phyloP scores from a whole-genome alignment of 768 basidiomycete genomes.

The Trichaptum fuscoviolaceum region DNA sequence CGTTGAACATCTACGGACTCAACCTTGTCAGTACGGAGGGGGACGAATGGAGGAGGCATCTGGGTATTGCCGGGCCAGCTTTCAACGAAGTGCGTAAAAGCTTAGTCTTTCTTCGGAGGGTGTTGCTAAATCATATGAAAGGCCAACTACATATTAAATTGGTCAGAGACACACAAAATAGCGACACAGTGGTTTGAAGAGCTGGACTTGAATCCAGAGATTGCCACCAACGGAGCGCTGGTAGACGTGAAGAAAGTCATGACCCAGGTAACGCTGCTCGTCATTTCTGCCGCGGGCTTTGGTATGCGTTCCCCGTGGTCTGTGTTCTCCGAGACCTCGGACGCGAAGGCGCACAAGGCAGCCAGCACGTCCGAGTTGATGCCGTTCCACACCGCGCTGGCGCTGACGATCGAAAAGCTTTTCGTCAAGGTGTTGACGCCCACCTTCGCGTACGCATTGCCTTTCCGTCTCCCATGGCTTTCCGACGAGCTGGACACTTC shows the following conservation, averaged over 20 bases:
- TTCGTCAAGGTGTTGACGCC: conserved; percentile 29
- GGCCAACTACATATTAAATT: conserved; percentile 45
- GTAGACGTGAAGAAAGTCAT: conserved; percentile 21
- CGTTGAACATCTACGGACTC: conserved; percentile 40
- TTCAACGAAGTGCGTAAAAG: conserved; percentile 38
- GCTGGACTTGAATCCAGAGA: conserved; percentile 22
- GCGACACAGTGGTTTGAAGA: conserved; percentile 38
- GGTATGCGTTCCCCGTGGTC: conserved; percentile 31
- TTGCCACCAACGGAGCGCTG: conserved; percentile 16
- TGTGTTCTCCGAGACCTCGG: conserved; percentile 14
- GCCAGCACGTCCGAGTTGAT: not conserved
- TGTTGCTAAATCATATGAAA: conserved; percentile 14
- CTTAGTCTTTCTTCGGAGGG: not conserved
- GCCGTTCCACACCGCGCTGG: conserved; percentile 4
- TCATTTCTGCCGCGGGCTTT: conserved; percentile 38
- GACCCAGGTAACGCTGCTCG: conserved; percentile 30
- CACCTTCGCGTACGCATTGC: not conserved
- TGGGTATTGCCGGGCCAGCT: conserved; percentile 39
- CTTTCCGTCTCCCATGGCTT: conserved; percentile 19
- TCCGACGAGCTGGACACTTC: conserved; percentile 14
- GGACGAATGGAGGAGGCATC: conserved; percentile 43
- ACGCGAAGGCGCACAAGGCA: conserved; percentile 20
- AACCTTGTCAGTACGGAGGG: conserved; percentile 40
- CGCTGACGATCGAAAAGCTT: conserved; percentile 25
- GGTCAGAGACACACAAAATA: conserved; percentile 38